Evolutionary conservation across 495 filamentous ascomycete species (phyloP), one percentile per base, ranked within the genome.

Genomic region (Penicillium cinerascens): DNA sequence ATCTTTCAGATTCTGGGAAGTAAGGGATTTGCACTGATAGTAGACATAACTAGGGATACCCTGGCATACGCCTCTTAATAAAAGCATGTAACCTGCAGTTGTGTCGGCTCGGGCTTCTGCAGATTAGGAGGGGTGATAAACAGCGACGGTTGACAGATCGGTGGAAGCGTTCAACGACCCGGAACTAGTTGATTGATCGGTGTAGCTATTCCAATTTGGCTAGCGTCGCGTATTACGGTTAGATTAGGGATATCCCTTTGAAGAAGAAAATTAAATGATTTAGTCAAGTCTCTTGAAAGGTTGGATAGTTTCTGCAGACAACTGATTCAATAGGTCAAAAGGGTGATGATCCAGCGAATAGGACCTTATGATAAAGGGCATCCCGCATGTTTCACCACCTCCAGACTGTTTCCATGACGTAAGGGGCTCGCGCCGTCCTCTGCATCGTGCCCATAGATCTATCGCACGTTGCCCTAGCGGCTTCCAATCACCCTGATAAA

Each of bases 21-120:
- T 35, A 52, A 52, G 50, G 50, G 42, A 17, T 21, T 23, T 22
- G 11, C 23, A 46, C 22, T 26, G n/a, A 5, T 42, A 40, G 42
- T 45, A 22, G 23, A 16, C 42, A 39, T 39, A 18, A 38, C 21
- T 17, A n/a, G 42, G 50, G 33, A 52, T 45, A 22, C 37, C 10
- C 6, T 40, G 35, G 40, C 33, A 38, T 36, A 23, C 21, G 33
- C 35, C 42, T 41, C 45, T n/a, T n/a, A n/a, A n/a, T n/a, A n/a
- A n/a, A n/a, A n/a, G n/a, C n/a, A n/a, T n/a, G n/a, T n/a, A n/a
- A n/a, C n/a, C n/a, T n/a, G n/a, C n/a, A n/a, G n/a, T n/a, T n/a
- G n/a, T n/a, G n/a, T n/a, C n/a, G n/a, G n/a, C n/a, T n/a, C n/a
- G n/a, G n/a, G n/a, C n/a, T 13, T 33, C 29, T 9, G 4, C 8